Evolutionary conservation across 805 yeast genomes (phyloP).

Genomic region (Nakazawaea pomicola): DNA sequence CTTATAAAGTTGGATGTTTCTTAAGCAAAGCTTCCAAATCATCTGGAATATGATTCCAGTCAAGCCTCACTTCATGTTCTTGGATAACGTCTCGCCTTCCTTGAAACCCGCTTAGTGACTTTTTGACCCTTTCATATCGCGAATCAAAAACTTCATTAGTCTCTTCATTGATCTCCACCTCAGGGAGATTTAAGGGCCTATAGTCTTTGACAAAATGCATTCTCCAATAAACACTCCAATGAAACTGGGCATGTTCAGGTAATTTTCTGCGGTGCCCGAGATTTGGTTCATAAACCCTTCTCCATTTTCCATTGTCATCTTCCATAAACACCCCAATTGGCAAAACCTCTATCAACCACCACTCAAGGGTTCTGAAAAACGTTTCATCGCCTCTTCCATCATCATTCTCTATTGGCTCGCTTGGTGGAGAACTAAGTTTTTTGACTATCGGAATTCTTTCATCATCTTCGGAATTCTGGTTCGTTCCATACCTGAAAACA

Average conservation of each 20-base stretch:
- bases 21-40: slow-evolving; percentile 22
- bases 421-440: no score
- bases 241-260: slow-evolving; percentile 43
- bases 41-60: slow-evolving; percentile 32
- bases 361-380: slow-evolving; percentile 27
- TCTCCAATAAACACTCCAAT: slow-evolving; percentile 65
- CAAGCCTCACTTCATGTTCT: slow-evolving; percentile 15
- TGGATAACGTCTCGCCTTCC: slow-evolving; percentile 14
- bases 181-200: slow-evolving; percentile 31
- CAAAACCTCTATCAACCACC: slow-evolving; percentile 64
- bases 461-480: no score
- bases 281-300: slow-evolving; percentile 46
- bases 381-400: slow-evolving; percentile 35
- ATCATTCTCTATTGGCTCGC: slow-evolving; percentile 1
- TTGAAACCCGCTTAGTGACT: no score
- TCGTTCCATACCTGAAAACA: no score
- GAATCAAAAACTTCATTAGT: slow-evolving; percentile 18
- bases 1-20: slow-evolving; percentile 13
- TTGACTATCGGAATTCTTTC: no score
- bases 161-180: slow-evolving; percentile 17
- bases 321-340: slow-evolving; percentile 53
- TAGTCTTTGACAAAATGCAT: slow-evolving; percentile 41
- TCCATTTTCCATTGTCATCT: slow-evolving; percentile 45
- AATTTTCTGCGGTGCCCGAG: slow-evolving; percentile 47
- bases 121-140: no score